phyloP scores from a whole-genome alignment of 306 rosid species.

The Quercus agrifolia region DNA sequence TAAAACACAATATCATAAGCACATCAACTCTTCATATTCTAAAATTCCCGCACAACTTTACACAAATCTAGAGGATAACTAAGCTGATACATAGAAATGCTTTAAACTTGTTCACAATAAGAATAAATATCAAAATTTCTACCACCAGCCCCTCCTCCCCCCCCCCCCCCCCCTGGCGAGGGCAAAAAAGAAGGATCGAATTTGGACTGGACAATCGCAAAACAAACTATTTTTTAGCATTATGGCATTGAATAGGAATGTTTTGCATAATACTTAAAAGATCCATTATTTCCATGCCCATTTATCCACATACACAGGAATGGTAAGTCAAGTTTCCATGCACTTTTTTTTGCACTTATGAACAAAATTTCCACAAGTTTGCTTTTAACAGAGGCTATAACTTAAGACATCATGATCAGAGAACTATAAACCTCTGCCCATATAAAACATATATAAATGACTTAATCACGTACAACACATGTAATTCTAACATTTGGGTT shows the following conservation, averaged over 20 bases:
- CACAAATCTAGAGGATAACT: neutral
- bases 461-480: neutral
- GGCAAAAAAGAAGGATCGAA: neutral
- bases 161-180: too few relatives aligned
- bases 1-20: neutral
- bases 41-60: neutral
- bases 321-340: neutral
- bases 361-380: neutral
- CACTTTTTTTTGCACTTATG: too few relatives aligned
- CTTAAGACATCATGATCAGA: neutral
- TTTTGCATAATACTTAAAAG: neutral
- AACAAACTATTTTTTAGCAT: neutral
- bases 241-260: neutral
- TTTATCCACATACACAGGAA: neutral
- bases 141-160: too few relatives aligned
- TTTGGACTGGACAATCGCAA: neutral
- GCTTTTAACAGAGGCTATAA: neutral
- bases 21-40: neutral
- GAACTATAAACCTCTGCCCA: neutral
- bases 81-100: neutral
- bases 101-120: neutral
- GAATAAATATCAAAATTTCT: neutral
- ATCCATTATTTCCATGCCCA: neutral
- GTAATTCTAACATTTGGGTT: neutral
- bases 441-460: too few relatives aligned